These are phyloP conservation scores for Nicotiana rustica DNA, from an alignment of 305 asterid genomes.

Conservation along the genomic window DNA sequence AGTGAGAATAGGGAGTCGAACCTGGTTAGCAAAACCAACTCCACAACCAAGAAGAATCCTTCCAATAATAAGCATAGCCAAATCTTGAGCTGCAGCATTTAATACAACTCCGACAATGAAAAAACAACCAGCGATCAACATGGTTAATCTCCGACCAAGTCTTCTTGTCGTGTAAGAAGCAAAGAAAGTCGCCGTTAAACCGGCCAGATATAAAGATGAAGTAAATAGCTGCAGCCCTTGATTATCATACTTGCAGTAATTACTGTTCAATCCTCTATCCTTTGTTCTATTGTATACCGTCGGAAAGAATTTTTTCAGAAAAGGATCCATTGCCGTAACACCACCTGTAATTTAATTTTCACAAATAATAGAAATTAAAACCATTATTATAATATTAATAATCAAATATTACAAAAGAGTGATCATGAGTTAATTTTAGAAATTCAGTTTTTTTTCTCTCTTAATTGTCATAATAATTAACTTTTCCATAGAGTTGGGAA, in stretches of 20 bases:
- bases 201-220: constrained; percentile 86
- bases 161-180: constrained; percentile 92
- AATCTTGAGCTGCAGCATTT: constrained; percentile 81
- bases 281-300: constrained; percentile 55
- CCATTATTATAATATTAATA: neutral
- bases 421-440: neutral
- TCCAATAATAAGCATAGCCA: constrained; percentile 93
- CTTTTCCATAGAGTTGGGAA: neutral
- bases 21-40: constrained; percentile 96
- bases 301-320: constrained; percentile 84
- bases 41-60: constrained; percentile 88
- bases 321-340: constrained; percentile 75
- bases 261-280: constrained; percentile 51
- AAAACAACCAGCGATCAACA: constrained; percentile 86
- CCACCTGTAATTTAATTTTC: constrained; percentile 64
- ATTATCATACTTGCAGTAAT: constrained; percentile 92
- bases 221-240: constrained; percentile 89
- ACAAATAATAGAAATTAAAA: neutral
- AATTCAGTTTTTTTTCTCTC: neutral
- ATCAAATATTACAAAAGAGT: neutral
- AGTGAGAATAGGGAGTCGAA: constrained; percentile 5
- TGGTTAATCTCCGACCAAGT: constrained; percentile 71
- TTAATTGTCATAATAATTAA: neutral
- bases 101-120: constrained; percentile 69
- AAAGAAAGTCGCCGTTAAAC: constrained; percentile 80